A percentile compares a stretch with the other conserved stretches of the same genome.
Evolutionary conservation across 78 protist genomes (phyloP).

Genomic region (Diacronema lutheri): DNA sequence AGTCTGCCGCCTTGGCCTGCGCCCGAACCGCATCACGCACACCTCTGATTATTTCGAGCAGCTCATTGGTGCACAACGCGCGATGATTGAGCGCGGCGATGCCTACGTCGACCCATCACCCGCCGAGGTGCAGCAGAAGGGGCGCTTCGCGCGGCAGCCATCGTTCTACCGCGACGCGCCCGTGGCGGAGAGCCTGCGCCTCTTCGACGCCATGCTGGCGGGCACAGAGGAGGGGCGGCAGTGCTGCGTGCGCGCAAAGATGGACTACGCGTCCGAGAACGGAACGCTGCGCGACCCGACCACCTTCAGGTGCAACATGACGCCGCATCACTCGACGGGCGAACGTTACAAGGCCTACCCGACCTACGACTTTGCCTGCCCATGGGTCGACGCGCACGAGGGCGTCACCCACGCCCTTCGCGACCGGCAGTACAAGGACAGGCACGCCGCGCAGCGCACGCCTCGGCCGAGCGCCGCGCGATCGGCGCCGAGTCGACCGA

Average conservation of each 20-base stretch:
- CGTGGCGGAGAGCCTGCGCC: slow-evolving; percentile 82
- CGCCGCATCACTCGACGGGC: not conserved
- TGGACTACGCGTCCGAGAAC: slow-evolving; percentile 65
- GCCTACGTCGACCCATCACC: slow-evolving; percentile 64
- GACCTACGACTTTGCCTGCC: slow-evolving; percentile 97
- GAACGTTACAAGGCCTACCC: slow-evolving; percentile 80
- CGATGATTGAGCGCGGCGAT: slow-evolving; percentile 67
- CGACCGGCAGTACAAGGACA: slow-evolving; percentile 93
- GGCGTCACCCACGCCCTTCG: slow-evolving; percentile 96
- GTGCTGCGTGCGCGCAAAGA: slow-evolving; percentile 90
- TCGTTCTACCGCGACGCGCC: slow-evolving; percentile 20
- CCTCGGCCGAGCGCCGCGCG: no score
- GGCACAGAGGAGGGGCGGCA: slow-evolving; percentile 70
- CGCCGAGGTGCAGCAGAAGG: slow-evolving; percentile 6
- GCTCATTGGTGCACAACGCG: slow-evolving; percentile 30
- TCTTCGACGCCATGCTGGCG: slow-evolving; percentile 82
- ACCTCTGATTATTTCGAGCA: slow-evolving; percentile 89
- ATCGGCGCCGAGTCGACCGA: no score
- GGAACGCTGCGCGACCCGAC: slow-evolving; percentile 94
- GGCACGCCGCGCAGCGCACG: slow-evolving; percentile 86
- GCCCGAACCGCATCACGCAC: slow-evolving; percentile 59
- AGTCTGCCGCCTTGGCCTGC: slow-evolving; percentile 45
- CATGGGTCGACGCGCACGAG: slow-evolving; percentile 92
- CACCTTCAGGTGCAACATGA: slow-evolving; percentile 74
- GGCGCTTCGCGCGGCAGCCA: not conserved